Percentiles rank a stretch among this genome's conserved stretches.
phyloP scores from a whole-genome alignment of 352 stramenopile species.

The Pythium sukuiense region DNA sequence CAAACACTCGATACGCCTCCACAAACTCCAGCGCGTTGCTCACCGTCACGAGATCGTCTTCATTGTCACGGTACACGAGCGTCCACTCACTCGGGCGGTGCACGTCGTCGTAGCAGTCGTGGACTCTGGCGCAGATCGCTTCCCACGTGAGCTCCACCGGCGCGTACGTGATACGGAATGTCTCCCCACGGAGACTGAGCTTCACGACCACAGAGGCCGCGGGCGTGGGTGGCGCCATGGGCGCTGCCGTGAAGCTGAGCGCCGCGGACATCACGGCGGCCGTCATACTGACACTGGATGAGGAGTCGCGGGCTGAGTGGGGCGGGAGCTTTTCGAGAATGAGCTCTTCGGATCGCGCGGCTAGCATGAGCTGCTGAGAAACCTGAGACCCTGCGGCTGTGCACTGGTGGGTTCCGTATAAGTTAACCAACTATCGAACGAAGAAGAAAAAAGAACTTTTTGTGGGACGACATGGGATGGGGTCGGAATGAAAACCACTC shows the following conservation, averaged over 20 bases:
- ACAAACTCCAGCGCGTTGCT: constrained; percentile 48
- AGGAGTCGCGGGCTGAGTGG: background rate
- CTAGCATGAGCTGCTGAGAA: too few relatives aligned
- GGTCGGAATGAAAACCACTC: background rate
- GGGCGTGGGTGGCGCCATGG: background rate
- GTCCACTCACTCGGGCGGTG: constrained; percentile 36
- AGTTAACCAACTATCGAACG: constrained; percentile 9
- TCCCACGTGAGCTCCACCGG: constrained; percentile 43
- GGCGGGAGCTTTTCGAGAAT: constrained; percentile 12
- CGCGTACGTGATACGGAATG: constrained; percentile 41
- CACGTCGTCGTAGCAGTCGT: constrained; percentile 36
- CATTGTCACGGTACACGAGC: constrained; percentile 71
- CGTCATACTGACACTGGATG: constrained; percentile 1
- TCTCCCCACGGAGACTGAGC: constrained; percentile 53
- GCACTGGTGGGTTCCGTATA: constrained; percentile 1
- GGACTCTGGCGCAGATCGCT: constrained; percentile 39
- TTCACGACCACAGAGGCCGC: constrained; percentile 42
- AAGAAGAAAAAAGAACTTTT: constrained; percentile 4
- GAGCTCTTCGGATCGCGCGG: constrained; percentile 4
- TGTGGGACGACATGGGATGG: background rate
- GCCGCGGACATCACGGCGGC: constrained; percentile 5
- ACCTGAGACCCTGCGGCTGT: background rate
- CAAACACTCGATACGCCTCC: constrained; percentile 56
- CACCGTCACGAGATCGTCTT: constrained; percentile 67
- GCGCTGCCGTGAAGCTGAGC: background rate